A percentile compares a stretch with the other conserved stretches of the same genome.
Evolutionary conservation across 768 basidiomycete genomes (phyloP).

Genomic region (Panaeolus papilionaceus): DNA sequence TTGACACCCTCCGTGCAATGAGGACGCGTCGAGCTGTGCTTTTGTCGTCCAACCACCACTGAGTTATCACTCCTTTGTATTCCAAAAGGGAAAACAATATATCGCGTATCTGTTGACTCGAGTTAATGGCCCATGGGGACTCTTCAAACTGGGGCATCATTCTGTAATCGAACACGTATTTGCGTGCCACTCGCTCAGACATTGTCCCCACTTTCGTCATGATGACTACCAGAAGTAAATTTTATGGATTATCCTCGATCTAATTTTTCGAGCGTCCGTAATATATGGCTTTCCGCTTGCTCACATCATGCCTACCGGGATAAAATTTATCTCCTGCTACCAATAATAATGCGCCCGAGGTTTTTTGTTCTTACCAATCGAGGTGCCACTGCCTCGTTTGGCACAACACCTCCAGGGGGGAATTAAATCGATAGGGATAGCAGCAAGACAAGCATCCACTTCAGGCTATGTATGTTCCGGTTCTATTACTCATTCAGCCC

Average conservation of each 20-base stretch:
- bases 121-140: not conserved
- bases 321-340: conserved; percentile 2
- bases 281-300: not conserved
- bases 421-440: not conserved
- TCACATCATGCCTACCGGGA: not conserved
- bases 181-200: not conserved
- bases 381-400: conserved; percentile 4
- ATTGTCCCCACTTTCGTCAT: conserved; percentile 10
- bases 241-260: not conserved
- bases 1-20: not conserved
- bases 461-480: not conserved
- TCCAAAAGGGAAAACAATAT: not conserved
- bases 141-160: not conserved
- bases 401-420: not conserved
- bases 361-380: not conserved
- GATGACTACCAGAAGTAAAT: conserved; percentile 8
- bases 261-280: not conserved
- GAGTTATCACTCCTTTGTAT: not conserved
- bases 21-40: not conserved
- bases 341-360: not conserved
- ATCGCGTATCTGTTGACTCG: not conserved
- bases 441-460: not conserved
- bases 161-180: not conserved
- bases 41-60: not conserved
- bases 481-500: not conserved